These are phyloP conservation scores for Diplogelasinospora grovesii DNA, from an alignment of 495 filamentous ascomycete genomes.

Conservation along the genomic window DNA sequence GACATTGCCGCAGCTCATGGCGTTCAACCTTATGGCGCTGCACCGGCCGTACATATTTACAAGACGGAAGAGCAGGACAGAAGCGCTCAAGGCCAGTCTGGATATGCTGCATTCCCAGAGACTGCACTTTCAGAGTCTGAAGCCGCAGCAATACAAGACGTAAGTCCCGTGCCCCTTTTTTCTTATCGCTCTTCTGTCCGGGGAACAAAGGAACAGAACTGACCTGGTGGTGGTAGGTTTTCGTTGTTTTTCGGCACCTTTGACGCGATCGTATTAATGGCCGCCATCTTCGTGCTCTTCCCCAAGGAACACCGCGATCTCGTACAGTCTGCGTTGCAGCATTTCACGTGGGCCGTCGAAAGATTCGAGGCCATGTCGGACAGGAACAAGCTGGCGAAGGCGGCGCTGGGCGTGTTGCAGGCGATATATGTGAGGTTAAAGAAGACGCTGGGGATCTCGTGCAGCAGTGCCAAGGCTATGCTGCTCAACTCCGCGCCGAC, in stretches of 20 bases:
- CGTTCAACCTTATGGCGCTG: constrained; percentile 52
- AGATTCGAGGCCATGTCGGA: constrained; percentile 45
- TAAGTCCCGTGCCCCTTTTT: constrained; percentile 15
- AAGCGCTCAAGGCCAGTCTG: constrained; percentile 49
- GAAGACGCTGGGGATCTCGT: constrained; percentile 30
- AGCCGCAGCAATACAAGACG: constrained; percentile 48
- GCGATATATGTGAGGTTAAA: constrained; percentile 41
- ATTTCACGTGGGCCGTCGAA: constrained; percentile 48
- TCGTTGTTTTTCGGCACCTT: constrained; percentile 53
- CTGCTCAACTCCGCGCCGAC: background rate
- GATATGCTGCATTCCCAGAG: constrained; percentile 50
- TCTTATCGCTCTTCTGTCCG: too few species aligned
- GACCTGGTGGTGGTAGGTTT: constrained; percentile 18
- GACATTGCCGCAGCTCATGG: constrained; percentile 38
- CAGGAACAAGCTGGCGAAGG: constrained; percentile 45
- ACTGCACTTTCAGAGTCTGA: constrained; percentile 41
- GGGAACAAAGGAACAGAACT: too few species aligned
- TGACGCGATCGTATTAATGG: constrained; percentile 55
- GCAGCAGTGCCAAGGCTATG: constrained; percentile 5
- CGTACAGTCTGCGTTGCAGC: constrained; percentile 37
- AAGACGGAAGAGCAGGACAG: constrained; percentile 39
- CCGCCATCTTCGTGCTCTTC: constrained; percentile 51
- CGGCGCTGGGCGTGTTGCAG: constrained; percentile 45
- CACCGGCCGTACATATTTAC: constrained; percentile 60
- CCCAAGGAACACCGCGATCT: constrained; percentile 40